Evolutionary conservation across 169 alveolate genomes (phyloP).

Genomic region (Eimeria acervulina): DNA sequence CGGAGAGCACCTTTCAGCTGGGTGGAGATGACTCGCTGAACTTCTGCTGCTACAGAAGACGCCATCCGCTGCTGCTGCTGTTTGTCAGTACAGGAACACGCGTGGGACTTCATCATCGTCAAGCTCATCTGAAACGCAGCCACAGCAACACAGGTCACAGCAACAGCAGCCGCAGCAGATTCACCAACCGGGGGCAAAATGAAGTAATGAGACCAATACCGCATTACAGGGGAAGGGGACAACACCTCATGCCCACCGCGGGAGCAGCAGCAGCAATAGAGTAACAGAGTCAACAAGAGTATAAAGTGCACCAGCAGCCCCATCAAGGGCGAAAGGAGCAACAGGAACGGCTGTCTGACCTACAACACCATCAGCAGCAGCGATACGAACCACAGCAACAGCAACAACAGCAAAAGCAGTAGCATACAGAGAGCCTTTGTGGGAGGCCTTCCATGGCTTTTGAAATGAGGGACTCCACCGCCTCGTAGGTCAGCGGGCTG

Average conservation of each 20-base stretch:
- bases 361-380: neutral
- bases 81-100: neutral
- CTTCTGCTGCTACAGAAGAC: neutral
- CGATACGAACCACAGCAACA: neutral
- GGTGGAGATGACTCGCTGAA: constrained; percentile 38
- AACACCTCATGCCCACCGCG: too few species aligned
- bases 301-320: neutral
- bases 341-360: neutral
- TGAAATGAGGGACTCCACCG: neutral
- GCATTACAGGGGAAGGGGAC: too few species aligned
- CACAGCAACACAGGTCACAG: neutral
- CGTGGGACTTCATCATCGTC: neutral
- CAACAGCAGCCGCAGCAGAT: too few species aligned
- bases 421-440: constrained; percentile 29
- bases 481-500: constrained; percentile 14
- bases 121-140: constrained; percentile 1
- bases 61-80: constrained; percentile 67
- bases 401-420: neutral
- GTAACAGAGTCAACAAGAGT: neutral
- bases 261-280: neutral
- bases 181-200: too few species aligned
- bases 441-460: constrained; percentile 16
- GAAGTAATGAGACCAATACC: neutral
- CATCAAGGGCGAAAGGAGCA: neutral
- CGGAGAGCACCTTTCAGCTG: constrained; percentile 41